These are phyloP conservation scores for Hyaloperonospora arabidopsidis DNA, from an alignment of 352 stramenopile genomes.

Conservation along the genomic window DNA sequence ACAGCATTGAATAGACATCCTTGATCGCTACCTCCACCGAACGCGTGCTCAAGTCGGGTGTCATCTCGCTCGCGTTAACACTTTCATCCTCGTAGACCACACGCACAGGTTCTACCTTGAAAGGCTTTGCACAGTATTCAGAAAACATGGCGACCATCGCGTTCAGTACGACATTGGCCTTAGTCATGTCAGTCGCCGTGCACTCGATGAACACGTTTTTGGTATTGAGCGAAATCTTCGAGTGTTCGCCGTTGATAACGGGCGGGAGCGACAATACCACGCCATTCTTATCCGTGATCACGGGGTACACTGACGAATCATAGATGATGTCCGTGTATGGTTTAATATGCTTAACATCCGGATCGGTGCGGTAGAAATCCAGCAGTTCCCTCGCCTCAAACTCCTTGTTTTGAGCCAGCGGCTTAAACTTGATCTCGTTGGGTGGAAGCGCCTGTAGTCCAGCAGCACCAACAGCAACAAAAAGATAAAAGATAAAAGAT, in stretches of 20 bases:
- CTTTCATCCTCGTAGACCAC: conserved; percentile 92
- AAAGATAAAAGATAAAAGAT: not conserved
- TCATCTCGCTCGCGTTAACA: conserved; percentile 64
- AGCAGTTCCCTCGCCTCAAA: conserved; percentile 94
- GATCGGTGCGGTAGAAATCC: conserved; percentile 93
- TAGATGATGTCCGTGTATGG: conserved; percentile 99
- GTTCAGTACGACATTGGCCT: conserved; percentile 99
- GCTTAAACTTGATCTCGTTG: conserved; percentile 94
- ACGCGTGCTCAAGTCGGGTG: conserved; percentile 89
- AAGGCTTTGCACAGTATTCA: conserved; percentile 94
- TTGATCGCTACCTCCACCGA: conserved; percentile 79
- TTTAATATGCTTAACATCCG: conserved; percentile 96
- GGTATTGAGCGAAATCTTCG: conserved; percentile 94
- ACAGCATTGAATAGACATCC: conserved; percentile 86
- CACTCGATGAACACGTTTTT: conserved; percentile 99
- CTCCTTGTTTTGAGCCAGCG: conserved; percentile 84
- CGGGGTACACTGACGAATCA: conserved; percentile 96
- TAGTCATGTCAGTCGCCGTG: conserved; percentile 99
- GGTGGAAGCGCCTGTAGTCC: conserved; percentile 78
- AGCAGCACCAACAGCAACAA: too few species aligned
- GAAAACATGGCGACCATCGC: conserved; percentile 99
- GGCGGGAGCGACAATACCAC: conserved; percentile 96
- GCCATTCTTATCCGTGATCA: conserved; percentile 93
- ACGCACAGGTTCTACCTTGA: conserved; percentile 94
- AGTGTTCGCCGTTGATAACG: conserved; percentile 99